A percentile compares a stretch with the other conserved stretches of the same genome.
Evolutionary conservation across 1,284 basidiomycete species (phyloP).

Genomic region (Kwoniella shivajii): DNA sequence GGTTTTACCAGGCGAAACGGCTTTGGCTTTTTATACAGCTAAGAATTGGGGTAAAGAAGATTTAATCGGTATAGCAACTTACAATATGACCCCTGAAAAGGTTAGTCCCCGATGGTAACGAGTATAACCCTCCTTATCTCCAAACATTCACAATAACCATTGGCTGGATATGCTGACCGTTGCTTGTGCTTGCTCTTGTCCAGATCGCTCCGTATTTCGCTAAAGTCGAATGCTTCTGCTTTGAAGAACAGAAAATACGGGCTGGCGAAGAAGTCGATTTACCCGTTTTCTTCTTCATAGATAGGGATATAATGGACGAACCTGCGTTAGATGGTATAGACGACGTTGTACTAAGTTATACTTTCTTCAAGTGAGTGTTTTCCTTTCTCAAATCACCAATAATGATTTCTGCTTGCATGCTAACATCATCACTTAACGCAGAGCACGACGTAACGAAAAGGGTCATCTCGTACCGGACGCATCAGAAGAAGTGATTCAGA

Average conservation of each 20-base stretch:
- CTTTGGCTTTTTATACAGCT: slow-evolving; percentile 94
- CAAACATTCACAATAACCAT: neutral
- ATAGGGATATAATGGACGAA: slow-evolving; percentile 93
- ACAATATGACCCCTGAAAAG: slow-evolving; percentile 72
- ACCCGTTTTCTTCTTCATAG: slow-evolving; percentile 98
- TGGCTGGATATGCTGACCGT: too few relatives aligned
- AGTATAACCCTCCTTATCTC: neutral
- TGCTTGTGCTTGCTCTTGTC: neutral
- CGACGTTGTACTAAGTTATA: slow-evolving; percentile 92
- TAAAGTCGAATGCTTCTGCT: slow-evolving; percentile 99
- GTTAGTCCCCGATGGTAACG: too few relatives aligned
- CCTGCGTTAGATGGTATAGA: slow-evolving; percentile 81
- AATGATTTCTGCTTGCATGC: neutral
- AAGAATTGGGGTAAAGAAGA: slow-evolving; percentile 83
- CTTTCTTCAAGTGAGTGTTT: slow-evolving; percentile 82
- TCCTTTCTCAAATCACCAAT: neutral
- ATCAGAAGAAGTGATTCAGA: slow-evolving; percentile 71
- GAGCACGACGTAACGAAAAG: slow-evolving; percentile 74
- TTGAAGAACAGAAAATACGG: slow-evolving; percentile 94
- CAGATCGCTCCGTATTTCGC: slow-evolving; percentile 98
- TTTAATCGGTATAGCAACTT: slow-evolving; percentile 97
- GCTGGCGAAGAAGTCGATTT: slow-evolving; percentile 98
- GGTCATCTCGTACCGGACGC: slow-evolving; percentile 87
- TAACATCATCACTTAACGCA: slow-evolving; percentile 41
- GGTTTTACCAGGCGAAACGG: slow-evolving; percentile 94